Evolutionary conservation across 2,329 filamentous ascomycete genomes (phyloP), one percentile per base, ranked within the genome.

Genomic region (Sporothrix humicola): DNA sequence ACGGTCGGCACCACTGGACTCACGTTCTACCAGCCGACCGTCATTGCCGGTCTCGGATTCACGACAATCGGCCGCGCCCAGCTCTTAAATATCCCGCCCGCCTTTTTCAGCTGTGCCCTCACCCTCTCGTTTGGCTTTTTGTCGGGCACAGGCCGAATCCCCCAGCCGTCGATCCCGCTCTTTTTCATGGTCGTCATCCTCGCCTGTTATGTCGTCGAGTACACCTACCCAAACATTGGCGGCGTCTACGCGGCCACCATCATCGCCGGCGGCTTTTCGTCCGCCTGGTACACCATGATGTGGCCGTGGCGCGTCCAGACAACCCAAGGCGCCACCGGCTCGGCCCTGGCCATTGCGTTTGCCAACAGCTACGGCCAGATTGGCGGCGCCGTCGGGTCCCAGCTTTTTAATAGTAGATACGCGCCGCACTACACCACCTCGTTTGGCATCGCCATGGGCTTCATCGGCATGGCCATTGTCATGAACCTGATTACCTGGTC

Each of bases 241-340:
- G 73, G 81, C 17, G 74, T 80, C n/a, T 79, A 83, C 68, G 81
- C 79, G 26, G 83, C 84, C 48, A 83, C 85, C 50, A 77, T 85
- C 73, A 86, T 86, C 0, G 85, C 83, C 73, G 81, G 81, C 65
- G 82, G 83, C 76, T 85, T 81, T 78, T 82, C 82, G 50, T 78
- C 77, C 31, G 82, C 80, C 73, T 78, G 84, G 82, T 87, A 81
- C 75, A 83, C 85, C 0, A 80, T 85, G 73, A 86, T 86, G 84
- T 85, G 85, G 85, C 84, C 85, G 20, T 86, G 85, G 85, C 82
- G 85, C 4, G 83, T 85, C 0, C 84, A 85, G 77, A 85, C 83
- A 7, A 85, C 82, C 0, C 81, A 79, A 63, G 76, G 83, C 2
- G 82, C 85, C 1, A 86, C 85, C 0, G 85, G 84, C 0, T 85